Conservation (phyloP, 78 protist genomes). For the Tieghemostelium lacteum region DNA sequence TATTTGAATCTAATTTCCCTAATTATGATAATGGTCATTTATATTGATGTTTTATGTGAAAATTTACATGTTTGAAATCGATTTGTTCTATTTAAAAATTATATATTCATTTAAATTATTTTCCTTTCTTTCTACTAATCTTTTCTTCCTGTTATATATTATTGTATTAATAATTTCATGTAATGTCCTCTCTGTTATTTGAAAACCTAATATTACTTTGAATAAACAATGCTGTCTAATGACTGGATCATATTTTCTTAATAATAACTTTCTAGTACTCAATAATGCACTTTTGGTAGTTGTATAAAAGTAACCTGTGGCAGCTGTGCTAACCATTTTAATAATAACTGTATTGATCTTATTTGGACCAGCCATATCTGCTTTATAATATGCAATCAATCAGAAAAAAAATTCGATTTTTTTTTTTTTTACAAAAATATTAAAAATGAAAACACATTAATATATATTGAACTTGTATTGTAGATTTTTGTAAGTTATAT, state of each 20-base stretch:
- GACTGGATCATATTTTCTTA: constrained; percentile 77
- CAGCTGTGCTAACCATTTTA: constrained; percentile 62
- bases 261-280: constrained; percentile 43
- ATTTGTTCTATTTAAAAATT: too few species aligned
- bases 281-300: constrained; percentile 55
- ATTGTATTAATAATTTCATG: background rate
- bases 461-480: too few species aligned
- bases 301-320: constrained; percentile 67
- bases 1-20: too few species aligned
- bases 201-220: constrained; percentile 21
- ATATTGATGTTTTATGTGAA: too few species aligned
- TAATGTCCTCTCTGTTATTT: background rate
- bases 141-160: constrained; percentile 62
- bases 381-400: too few species aligned
- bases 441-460: too few species aligned
- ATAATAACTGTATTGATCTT: constrained; percentile 62
- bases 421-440: too few species aligned
- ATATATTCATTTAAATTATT: background rate
- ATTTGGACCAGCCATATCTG: constrained; percentile 37
- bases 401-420: too few species aligned
- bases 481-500: too few species aligned
- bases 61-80: too few species aligned
- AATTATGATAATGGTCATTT: too few species aligned
- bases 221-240: constrained; percentile 71
- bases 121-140: constrained; percentile 73